These are phyloP conservation scores for Nephelium lappaceum DNA, from an alignment of 345 rosid species.

Conservation along the genomic window DNA sequence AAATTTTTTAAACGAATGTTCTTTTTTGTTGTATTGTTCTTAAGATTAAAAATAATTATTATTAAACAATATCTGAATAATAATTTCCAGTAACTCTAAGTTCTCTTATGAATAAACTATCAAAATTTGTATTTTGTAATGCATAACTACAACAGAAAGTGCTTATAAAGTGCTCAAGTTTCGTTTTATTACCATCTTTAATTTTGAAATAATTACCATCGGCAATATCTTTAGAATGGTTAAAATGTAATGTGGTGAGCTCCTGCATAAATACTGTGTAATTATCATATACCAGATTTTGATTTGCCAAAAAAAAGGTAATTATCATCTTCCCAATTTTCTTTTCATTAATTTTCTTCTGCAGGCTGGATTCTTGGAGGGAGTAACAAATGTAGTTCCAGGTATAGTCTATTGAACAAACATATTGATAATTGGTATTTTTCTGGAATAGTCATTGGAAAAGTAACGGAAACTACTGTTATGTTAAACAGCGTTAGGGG, in stretches of 20 bases:
- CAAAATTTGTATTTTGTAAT: background rate
- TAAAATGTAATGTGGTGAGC: background rate
- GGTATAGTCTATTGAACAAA: slow-evolving; percentile 44
- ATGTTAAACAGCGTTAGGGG: slow-evolving; percentile 65
- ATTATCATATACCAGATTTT: background rate
- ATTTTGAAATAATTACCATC: background rate
- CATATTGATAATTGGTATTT: background rate
- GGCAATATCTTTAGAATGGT: background rate
- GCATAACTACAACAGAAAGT: background rate
- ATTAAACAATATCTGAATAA: background rate
- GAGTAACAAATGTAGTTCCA: slow-evolving; percentile 85
- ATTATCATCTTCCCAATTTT: background rate
- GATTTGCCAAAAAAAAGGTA: background rate
- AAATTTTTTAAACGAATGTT: background rate
- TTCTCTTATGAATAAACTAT: background rate
- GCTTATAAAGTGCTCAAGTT: background rate
- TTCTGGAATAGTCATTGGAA: background rate
- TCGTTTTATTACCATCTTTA: background rate
- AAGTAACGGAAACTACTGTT: background rate
- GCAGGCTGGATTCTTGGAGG: slow-evolving; percentile 93
- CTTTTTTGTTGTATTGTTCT: background rate
- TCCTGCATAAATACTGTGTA: background rate
- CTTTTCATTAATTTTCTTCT: background rate
- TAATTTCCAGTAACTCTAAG: background rate
- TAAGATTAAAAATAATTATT: background rate